Conservation (phyloP, 257 asterid species). For the Verbena officinalis region DNA sequence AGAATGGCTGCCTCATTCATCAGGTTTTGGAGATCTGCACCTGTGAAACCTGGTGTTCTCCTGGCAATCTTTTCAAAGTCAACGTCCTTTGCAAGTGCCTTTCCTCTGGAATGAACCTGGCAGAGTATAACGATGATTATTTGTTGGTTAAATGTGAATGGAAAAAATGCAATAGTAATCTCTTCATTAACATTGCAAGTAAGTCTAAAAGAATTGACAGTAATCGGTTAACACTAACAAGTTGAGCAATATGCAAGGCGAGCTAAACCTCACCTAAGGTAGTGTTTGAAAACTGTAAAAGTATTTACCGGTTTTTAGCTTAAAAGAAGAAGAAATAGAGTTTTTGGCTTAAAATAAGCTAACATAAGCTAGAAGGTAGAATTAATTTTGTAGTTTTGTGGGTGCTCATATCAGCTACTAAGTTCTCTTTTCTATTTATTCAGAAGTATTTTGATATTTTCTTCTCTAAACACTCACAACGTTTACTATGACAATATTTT, state of each 20-base stretch:
- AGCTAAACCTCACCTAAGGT: neutral
- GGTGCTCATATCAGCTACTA: too few species aligned
- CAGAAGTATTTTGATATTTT: too few species aligned
- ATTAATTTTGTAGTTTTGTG: too few species aligned
- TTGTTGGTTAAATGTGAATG: neutral
- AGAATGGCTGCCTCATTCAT: slow-evolving; percentile 99
- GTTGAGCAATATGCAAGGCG: slow-evolving; percentile 1
- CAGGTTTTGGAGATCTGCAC: slow-evolving; percentile 97
- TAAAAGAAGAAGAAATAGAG: too few species aligned
- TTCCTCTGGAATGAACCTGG: slow-evolving; percentile 94
- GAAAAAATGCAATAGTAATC: neutral
- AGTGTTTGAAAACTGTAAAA: neutral
- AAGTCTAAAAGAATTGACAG: neutral
- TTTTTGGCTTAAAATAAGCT: too few species aligned
- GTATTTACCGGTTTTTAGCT: too few species aligned
- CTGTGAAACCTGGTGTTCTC: slow-evolving; percentile 98
- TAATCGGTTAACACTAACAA: neutral
- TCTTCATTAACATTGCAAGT: neutral
- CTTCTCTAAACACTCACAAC: too few species aligned
- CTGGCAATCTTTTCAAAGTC: slow-evolving; percentile 93
- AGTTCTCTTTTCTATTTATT: too few species aligned
- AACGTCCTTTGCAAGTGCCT: slow-evolving; percentile 96
- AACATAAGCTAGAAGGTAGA: too few species aligned
- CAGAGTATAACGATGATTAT: neutral
- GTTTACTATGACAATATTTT: too few species aligned